A percentile compares a stretch with the other conserved stretches of the same genome.
These are phyloP conservation scores for Clarkia xantiana DNA, from an alignment of 345 rosid species.

Conservation along the genomic window DNA sequence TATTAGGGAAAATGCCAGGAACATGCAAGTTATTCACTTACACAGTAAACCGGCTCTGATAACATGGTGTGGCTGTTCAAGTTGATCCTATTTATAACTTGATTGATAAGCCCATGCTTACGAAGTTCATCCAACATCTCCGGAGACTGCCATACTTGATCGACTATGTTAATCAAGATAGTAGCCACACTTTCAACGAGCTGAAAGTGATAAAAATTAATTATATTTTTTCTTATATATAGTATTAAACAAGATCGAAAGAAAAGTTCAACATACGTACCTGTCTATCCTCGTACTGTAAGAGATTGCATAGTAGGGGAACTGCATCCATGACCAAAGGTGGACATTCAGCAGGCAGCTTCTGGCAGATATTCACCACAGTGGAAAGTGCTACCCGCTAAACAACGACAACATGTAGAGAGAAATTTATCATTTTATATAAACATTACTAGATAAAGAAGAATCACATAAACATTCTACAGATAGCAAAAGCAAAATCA, in stretches of 20 bases:
- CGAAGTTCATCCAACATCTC: constrained; percentile 64
- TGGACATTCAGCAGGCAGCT: constrained; percentile 53
- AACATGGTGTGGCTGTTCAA: constrained; percentile 61
- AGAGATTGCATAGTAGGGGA: constrained; percentile 77
- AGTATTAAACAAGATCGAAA: too few species aligned
- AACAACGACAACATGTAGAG: constrained; percentile 6
- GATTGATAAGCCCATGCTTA: constrained; percentile 53
- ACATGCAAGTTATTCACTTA: constrained; percentile 16
- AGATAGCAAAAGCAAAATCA: not conserved
- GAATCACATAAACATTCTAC: not conserved
- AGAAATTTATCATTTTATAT: not conserved
- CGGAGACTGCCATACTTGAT: constrained; percentile 48
- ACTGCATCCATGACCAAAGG: constrained; percentile 61
- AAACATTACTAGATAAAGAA: not conserved
- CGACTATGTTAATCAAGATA: constrained; percentile 73
- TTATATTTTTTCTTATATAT: too few species aligned
- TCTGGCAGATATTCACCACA: constrained; percentile 77
- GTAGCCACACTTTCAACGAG: constrained; percentile 75
- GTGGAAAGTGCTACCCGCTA: constrained; percentile 91
- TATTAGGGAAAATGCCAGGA: too few species aligned
- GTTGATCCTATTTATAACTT: constrained; percentile 49
- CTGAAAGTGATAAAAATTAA: constrained; percentile 33
- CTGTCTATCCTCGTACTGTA: constrained; percentile 83
- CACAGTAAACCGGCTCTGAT: constrained; percentile 64
- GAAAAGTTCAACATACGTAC: constrained; percentile 11